Conservation (phyloP, 2,329 filamentous ascomycete genomes). For the Pseudocercospora cruenta region DNA sequence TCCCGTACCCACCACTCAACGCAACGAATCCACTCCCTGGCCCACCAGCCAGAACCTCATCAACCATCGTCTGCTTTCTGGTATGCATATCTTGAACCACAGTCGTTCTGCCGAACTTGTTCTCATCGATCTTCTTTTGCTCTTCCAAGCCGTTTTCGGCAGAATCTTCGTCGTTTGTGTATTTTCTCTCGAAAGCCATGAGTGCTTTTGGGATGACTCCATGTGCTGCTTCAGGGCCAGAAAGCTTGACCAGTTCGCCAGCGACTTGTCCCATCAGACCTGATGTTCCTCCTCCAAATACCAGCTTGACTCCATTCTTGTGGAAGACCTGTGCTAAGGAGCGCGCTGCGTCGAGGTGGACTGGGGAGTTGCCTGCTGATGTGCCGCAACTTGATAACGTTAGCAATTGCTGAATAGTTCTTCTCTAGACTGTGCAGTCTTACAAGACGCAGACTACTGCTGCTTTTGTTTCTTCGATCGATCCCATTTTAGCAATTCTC, state of each 20-base stretch:
- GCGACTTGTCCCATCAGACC: constrained; percentile 97
- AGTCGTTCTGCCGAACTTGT: constrained; percentile 79
- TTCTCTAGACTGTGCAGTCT: constrained; percentile 30
- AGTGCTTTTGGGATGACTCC: constrained; percentile 90
- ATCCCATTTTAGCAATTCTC: constrained; percentile 8
- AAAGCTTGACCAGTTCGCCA: constrained; percentile 78
- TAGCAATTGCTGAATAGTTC: neutral
- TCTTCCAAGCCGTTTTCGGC: constrained; percentile 36
- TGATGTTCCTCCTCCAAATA: constrained; percentile 92
- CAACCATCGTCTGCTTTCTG: constrained; percentile 90
- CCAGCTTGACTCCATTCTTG: constrained; percentile 74
- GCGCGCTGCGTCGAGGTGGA: constrained; percentile 76
- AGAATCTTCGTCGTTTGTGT: constrained; percentile 42
- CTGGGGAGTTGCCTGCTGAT: constrained; percentile 71
- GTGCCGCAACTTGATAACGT: constrained; percentile 71
- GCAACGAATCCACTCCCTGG: constrained; percentile 88
- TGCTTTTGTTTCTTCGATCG: constrained; percentile 35
- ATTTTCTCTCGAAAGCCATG: constrained; percentile 47
- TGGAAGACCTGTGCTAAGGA: constrained; percentile 74
- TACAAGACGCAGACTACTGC: constrained; percentile 88
- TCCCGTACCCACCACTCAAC: constrained; percentile 87
- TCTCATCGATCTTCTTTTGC: constrained; percentile 59
- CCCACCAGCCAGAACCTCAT: constrained; percentile 79
- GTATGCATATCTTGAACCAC: constrained; percentile 96
- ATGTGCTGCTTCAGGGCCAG: constrained; percentile 79